Evolutionary conservation across 495 filamentous ascomycete species (phyloP).

Genomic region (Xylaria castorea): DNA sequence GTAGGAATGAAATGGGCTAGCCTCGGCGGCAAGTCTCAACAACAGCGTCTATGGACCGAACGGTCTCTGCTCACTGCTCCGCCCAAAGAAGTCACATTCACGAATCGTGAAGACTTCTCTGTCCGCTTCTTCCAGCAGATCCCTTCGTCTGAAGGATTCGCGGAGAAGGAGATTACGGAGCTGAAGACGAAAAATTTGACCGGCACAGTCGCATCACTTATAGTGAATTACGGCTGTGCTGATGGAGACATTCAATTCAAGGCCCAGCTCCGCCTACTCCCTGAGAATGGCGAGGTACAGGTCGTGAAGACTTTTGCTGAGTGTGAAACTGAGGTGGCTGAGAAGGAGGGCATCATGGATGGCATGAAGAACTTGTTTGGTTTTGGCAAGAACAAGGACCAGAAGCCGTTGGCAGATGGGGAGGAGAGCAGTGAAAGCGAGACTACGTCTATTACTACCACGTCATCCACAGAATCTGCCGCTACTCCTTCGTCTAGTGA

Average conservation of each 20-base stretch:
- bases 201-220: conserved; percentile 74
- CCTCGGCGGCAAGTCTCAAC: conserved; percentile 65
- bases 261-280: conserved; percentile 73
- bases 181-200: conserved; percentile 85
- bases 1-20: conserved; percentile 76
- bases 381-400: conserved; percentile 83
- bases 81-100: conserved; percentile 83
- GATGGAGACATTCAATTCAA: conserved; percentile 79
- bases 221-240: conserved; percentile 76
- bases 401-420: conserved; percentile 74
- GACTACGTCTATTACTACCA: conserved; percentile 42
- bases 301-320: conserved; percentile 77
- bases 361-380: conserved; percentile 95
- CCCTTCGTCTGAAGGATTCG: conserved; percentile 42
- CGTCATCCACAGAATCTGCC: conserved; percentile 45
- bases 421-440: conserved; percentile 59
- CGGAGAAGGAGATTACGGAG: conserved; percentile 54
- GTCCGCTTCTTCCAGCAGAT: conserved; percentile 80
- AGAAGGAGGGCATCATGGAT: conserved; percentile 84
- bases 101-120: conserved; percentile 83
- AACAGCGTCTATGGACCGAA: conserved; percentile 76
- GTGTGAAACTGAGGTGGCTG: conserved; percentile 74
- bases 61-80: conserved; percentile 76
- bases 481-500: conserved; percentile 51
- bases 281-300: conserved; percentile 82